Conservation (phyloP, 1,284 basidiomycete species). For the Ganoderma lucidum region DNA sequence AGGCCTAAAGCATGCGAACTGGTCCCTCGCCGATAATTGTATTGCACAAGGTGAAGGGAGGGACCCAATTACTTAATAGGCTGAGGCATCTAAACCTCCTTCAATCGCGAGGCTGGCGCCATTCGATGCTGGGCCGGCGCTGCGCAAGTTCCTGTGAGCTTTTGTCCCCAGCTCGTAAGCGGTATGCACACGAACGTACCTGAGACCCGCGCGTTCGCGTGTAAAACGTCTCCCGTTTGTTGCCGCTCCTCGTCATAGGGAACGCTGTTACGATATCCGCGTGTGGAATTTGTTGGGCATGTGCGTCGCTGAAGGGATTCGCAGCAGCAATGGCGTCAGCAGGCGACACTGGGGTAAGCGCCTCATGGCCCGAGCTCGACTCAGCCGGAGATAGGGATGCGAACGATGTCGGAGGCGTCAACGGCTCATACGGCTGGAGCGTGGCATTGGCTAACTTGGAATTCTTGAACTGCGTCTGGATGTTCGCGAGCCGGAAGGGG, state of each 20-base stretch:
- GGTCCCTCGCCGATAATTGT: not conserved
- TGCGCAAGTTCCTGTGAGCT: slow-evolving; percentile 7
- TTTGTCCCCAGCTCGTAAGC: not conserved
- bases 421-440: slow-evolving; percentile 41
- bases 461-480: slow-evolving; percentile 21
- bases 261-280: slow-evolving; percentile 3
- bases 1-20: not conserved
- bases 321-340: not conserved
- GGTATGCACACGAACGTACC: slow-evolving; percentile 20
- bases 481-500: slow-evolving; percentile 16
- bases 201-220: slow-evolving; percentile 22
- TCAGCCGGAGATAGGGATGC: slow-evolving; percentile 42
- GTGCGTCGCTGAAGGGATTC: slow-evolving; percentile 21
- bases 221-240: slow-evolving; percentile 29
- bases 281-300: not conserved
- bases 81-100: not conserved
- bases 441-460: not conserved
- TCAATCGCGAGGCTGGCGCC: slow-evolving; percentile 20
- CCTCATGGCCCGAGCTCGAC: slow-evolving; percentile 28
- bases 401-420: slow-evolving; percentile 52
- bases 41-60: not conserved
- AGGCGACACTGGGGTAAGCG: slow-evolving; percentile 4
- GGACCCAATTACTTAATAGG: not conserved
- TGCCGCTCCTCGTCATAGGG: slow-evolving; percentile 9
- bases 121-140: slow-evolving; percentile 32